Evolutionary conservation across 1,139 yeast genomes (phyloP), one percentile per base, ranked within the genome.

Genomic region (Scheffersomyces cryptocercus): DNA sequence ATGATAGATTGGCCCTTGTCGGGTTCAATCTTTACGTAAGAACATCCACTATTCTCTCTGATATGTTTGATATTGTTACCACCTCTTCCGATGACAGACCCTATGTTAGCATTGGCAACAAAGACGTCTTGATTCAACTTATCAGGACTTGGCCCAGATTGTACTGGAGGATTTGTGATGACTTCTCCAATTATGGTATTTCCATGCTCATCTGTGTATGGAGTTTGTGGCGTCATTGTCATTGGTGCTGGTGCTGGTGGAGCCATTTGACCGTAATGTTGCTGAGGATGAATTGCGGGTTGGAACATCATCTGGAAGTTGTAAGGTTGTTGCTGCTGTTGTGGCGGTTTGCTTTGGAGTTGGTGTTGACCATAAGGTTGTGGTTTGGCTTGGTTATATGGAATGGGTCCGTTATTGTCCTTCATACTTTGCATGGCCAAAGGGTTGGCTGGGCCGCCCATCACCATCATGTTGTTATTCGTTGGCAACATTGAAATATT

Each of bases 31-130:
- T 82, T 81, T 24, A 89, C 88, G 45, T 85, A 83, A 34, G 89
- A 79, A 39, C 80, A 75, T 2, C 95, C 93, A 36, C 93, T 82
- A 39, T 81, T 74, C 50, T 84, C 85, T 52, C 95, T 79, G 38
- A 89, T 84, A 49, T 86, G 89, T 57, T 84, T 87, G 46, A 89
- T 85, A 56, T 84, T 87, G 56, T 84, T 81, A 24, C 97, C 97
- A 33, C 89, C 89, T 64, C 84, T 87, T 6, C 97, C 97, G 51
- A 89, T 89, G 15, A 89, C 85, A 32, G 88, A 81, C 0, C 97
- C 97, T 39, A 88, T 91, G 62, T 76, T 84, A 37, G 79, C 78
- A 57, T 86, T 85, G 32, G 95, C 91, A 37, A 89, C 89, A 53
- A 69, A 84, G 3, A 88, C 70, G 49, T 86, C 91, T 62, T 87